These are phyloP conservation scores for Mimosa pudica DNA, from an alignment of 306 rosid genomes.

Conservation along the genomic window DNA sequence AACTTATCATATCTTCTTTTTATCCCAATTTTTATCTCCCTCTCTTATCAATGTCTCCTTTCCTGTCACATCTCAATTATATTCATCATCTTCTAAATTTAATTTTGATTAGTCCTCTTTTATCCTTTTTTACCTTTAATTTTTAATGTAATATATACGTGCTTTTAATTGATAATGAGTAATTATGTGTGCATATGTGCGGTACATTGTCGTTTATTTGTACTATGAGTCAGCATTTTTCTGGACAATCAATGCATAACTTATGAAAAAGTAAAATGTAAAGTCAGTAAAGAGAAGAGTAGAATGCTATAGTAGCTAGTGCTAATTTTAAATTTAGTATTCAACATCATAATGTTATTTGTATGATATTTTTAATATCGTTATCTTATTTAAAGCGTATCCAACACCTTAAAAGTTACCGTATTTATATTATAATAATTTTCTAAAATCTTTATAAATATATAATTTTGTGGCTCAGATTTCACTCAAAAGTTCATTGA, in stretches of 20 bases:
- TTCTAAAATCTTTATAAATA: too few species aligned
- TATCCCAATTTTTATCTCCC: constrained; percentile 53
- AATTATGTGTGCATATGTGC: neutral
- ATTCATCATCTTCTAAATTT: neutral
- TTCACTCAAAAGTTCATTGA: too few species aligned
- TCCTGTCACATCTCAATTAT: constrained; percentile 43
- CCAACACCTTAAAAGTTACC: too few species aligned
- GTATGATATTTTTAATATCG: too few species aligned
- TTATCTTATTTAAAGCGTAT: too few species aligned
- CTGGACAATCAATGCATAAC: neutral
- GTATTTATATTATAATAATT: too few species aligned
- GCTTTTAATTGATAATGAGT: neutral
- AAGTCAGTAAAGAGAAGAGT: neutral
- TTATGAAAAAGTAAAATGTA: too few species aligned
- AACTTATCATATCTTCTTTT: constrained; percentile 63
- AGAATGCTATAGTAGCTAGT: too few species aligned
- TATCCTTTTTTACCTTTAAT: neutral
- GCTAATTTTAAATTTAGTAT: too few species aligned
- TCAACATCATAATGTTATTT: too few species aligned
- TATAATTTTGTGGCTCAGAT: too few species aligned
- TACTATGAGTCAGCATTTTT: neutral
- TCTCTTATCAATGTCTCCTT: constrained; percentile 56
- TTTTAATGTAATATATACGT: neutral
- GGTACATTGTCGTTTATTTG: neutral
- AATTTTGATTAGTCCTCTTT: neutral